Evolutionary conservation across 306 rosid species (phyloP).

Genomic region (Trichosanthes cucumerina): DNA sequence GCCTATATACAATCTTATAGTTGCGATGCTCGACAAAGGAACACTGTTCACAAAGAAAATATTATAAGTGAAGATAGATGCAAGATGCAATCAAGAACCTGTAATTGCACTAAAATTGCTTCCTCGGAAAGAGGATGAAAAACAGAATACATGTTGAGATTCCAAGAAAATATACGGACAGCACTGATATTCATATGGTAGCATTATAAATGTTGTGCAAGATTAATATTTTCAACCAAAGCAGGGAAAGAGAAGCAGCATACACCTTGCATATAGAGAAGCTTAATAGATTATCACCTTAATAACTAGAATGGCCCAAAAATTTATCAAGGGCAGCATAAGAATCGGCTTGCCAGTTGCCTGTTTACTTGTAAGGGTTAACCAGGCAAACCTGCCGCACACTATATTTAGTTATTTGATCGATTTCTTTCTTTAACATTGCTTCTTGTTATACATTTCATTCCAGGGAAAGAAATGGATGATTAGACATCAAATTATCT

Average conservation of each 20-base stretch:
- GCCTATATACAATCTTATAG: constrained; percentile 90
- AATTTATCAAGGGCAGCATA: background rate
- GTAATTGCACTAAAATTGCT: background rate
- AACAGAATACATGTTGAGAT: background rate
- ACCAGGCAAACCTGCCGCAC: background rate
- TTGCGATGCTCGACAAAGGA: constrained; percentile 97
- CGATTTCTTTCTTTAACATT: background rate
- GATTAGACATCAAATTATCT: background rate
- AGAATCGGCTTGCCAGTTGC: background rate
- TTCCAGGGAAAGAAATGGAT: background rate
- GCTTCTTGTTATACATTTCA: background rate
- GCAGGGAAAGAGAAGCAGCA: background rate
- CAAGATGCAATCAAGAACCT: background rate
- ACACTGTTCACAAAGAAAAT: constrained; percentile 51
- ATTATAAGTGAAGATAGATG: constrained; percentile 1
- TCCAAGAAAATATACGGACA: background rate
- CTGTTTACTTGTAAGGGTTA: background rate
- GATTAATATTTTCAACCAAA: background rate
- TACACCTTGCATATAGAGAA: background rate
- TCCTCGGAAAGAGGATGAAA: background rate
- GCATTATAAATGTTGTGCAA: background rate
- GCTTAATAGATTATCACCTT: background rate
- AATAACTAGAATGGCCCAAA: background rate
- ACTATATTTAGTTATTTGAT: background rate
- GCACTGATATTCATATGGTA: background rate